Base-by-base conservation (phyloP, 345 rosid genomes). In the Citrus trifoliata region DNA sequence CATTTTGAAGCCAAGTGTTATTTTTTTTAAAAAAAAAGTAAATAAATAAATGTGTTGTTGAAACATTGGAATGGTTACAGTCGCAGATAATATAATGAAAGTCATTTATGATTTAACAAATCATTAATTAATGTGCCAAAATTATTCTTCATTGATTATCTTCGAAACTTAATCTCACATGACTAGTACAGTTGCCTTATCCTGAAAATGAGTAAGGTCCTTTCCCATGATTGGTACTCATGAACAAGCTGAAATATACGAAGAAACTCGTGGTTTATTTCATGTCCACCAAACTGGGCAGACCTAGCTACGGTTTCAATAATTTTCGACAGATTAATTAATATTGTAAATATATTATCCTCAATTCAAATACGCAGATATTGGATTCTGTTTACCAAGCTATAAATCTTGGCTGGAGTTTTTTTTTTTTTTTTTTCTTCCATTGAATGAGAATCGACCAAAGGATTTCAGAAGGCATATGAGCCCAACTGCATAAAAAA, bases 191-290 rank as follows among this genome's bases (percentile, higher is more conserved):
- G 12, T 46, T 46, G 51, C 18, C 51, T 46, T 46, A 46, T 13
- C 51, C 51, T 0, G 18, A 13, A 46, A 46, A 46, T 46, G 51
- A 74, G 27, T 62, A 53, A 40, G 63, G 66, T 63, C 59, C 19
- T 46, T 61, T 67, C 72, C 32, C 72, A 67, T 67, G 55, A 67
- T 67, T 33, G 27, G 65, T 32, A 75, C 65, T 48, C 59, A 63
- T 21, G 14, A n/a, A 30, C 58, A 30, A 62, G 22, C 33, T 2
- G 56, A 42, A 40, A 74, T 37, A 32, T 65, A 35, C 53, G 72
- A 14, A 33, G 7, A 67, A 76, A 53, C 2, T 66, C 33, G 55
- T 76, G 55, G 72, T 24, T 76, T 19, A 48, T 33, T 46, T 25
- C 33, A 51, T 66, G 55, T n/a, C 79, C 65, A 24, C 64, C 55